These are phyloP conservation scores for Plasmodium adleri DNA, from an alignment of 169 alveolate genomes.

Conservation along the genomic window DNA sequence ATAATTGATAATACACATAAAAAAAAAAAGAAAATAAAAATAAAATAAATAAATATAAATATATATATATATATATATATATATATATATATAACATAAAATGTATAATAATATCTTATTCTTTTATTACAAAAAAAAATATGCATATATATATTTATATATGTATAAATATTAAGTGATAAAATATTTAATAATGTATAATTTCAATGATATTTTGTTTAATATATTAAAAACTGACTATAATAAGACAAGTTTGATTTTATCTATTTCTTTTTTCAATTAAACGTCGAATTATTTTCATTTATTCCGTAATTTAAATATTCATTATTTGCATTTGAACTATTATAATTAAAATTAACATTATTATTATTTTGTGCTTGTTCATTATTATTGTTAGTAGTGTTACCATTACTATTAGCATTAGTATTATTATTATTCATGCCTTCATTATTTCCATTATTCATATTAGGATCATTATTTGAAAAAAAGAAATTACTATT, in stretches of 20 bases:
- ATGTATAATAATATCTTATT: too few relatives aligned
- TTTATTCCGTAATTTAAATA: conserved; percentile 3
- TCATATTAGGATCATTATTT: conserved; percentile 24
- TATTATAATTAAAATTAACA: conserved; percentile 5
- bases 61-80: conserved; percentile 5
- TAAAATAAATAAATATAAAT: not conserved
- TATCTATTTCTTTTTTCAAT: too few relatives aligned
- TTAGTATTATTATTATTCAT: not conserved
- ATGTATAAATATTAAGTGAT: too few relatives aligned
- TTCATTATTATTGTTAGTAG: not conserved
- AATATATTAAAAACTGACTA: too few relatives aligned
- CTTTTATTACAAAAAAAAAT: too few relatives aligned
- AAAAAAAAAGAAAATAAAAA: not conserved
- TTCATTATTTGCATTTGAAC: conserved; percentile 3
- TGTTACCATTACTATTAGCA: conserved; percentile 7
- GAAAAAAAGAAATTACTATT: conserved; percentile 63
- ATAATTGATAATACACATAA: not conserved
- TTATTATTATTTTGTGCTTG: not conserved
- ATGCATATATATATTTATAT: too few relatives aligned
- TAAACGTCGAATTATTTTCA: not conserved
- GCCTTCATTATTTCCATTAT: conserved; percentile 3
- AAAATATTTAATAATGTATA: too few relatives aligned
- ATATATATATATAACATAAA: not conserved
- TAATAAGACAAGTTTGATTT: too few relatives aligned
- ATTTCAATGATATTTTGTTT: too few relatives aligned